Conservation (phyloP, 768 basidiomycete genomes). For the Mycena crocata region DNA sequence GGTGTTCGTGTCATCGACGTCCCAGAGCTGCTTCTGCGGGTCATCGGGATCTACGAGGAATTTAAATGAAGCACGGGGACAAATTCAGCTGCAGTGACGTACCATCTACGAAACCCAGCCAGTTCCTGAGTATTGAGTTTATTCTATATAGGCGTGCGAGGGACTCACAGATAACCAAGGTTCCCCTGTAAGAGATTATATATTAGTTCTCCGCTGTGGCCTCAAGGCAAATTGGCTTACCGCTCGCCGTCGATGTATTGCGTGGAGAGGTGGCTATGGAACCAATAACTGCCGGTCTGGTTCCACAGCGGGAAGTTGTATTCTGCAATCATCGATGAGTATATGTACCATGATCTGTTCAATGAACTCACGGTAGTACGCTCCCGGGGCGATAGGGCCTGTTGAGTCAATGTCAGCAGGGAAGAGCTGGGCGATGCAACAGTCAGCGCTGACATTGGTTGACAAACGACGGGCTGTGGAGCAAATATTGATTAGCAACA, state of each 20-base stretch:
- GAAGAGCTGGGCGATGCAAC: background rate
- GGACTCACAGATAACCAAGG: constrained; percentile 38
- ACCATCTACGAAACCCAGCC: background rate
- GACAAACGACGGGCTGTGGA: constrained; percentile 42
- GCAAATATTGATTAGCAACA: background rate
- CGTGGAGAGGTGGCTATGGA: constrained; percentile 35
- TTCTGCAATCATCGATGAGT: background rate
- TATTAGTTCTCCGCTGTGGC: no score
- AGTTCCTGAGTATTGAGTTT: background rate
- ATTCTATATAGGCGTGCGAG: background rate
- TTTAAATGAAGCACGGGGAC: background rate
- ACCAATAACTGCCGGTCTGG: constrained; percentile 15
- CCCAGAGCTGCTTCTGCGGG: constrained; percentile 43
- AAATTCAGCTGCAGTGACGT: constrained; percentile 20
- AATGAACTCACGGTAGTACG: constrained; percentile 2
- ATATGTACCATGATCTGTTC: no score
- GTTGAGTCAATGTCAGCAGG: no score
- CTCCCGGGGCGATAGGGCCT: constrained; percentile 18
- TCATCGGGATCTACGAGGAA: constrained; percentile 39
- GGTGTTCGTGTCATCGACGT: constrained; percentile 44
- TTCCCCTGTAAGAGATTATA: no score
- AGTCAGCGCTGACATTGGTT: constrained; percentile 11
- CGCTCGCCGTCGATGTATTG: constrained; percentile 43
- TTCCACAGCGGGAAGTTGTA: constrained; percentile 3
- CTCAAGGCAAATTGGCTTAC: no score